Percentiles rank a stretch among this genome's conserved stretches.
These are phyloP conservation scores for Saccharomycopsis olivae DNA, from an alignment of 805 yeast genomes.

Conservation along the genomic window DNA sequence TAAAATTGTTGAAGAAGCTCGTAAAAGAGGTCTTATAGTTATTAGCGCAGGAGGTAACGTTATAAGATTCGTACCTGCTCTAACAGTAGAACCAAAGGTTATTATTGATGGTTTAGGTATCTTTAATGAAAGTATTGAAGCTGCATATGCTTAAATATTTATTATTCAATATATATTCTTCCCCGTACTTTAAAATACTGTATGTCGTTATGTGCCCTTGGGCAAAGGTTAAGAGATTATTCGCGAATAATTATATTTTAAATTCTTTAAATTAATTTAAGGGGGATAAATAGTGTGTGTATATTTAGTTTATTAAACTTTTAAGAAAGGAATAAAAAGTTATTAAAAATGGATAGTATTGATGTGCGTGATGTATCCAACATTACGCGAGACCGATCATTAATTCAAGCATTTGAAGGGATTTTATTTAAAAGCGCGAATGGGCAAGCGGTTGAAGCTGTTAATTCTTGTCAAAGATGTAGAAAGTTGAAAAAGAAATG, in stretches of 20 bases:
- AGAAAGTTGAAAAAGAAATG: constrained; percentile 34
- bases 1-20: constrained; percentile 51
- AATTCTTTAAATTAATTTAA: too few species aligned
- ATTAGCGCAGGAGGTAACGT: constrained; percentile 92
- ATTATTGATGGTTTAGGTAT: constrained; percentile 64
- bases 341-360: too few species aligned
- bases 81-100: constrained; percentile 64
- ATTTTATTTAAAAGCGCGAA: constrained; percentile 8
- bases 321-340: too few species aligned
- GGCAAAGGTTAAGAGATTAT: too few species aligned
- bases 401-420: constrained; percentile 11
- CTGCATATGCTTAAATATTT: background rate
- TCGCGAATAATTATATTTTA: too few species aligned
- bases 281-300: too few species aligned
- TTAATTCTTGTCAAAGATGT: constrained; percentile 23
- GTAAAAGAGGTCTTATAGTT: constrained; percentile 71
- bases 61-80: constrained; percentile 83
- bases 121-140: constrained; percentile 43
- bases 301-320: too few species aligned
- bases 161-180: too few species aligned
- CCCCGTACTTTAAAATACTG: too few species aligned
- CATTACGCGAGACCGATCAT: constrained; percentile 11
- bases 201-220: too few species aligned
- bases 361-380: constrained; percentile 14
- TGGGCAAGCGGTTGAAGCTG: constrained; percentile 12